Base-by-base conservation (phyloP, 2,329 filamentous ascomycete genomes). In the Trichoderma semiorbis region DNA sequence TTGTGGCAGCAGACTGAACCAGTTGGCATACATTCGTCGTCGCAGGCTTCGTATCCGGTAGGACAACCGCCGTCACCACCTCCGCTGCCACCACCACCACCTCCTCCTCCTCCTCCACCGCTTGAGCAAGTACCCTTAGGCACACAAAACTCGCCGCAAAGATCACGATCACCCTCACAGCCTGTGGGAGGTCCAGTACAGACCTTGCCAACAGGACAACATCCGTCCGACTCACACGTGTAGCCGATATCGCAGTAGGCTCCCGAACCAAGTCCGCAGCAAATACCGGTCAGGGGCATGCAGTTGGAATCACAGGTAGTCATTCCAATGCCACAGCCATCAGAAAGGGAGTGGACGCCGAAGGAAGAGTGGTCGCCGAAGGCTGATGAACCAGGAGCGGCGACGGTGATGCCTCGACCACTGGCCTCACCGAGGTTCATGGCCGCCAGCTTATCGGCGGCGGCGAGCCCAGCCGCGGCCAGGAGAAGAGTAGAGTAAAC, bases 241-340 rank as follows among this genome's bases (percentile, higher is more conserved):
- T 61, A 57, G 43, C 73, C 73, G 28, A 36, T 57, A 21, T 74
- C 69, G 28, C 74, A 73, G 68, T 67, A 74, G 14, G 67, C 67
- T 8, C 73, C 72, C 26, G 58, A 62, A 39, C 65, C 69, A 8
- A 72, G 11, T 21, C 58, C 68, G 73, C 79, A 80, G 75, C 81
- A 83, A n/a, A 71, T 26, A 14, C 73, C 77, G 10, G 66, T 69
- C 10, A 73, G n/a, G 18, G 78, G 76, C 72, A 82, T 80, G 69
- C 81, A 83, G 26, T 74, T 68, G 57, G 18, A 5, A 62, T 79
- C 80, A 61, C 81, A 82, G 7, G 64, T 24, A 6, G 73, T 74
- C 66, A 77, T 68, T 53, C 74, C 72, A 10, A 72, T 7, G 12
- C 70, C 70, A 60, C 80, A 81, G 34, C 72, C 72, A 11, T 39